Evolutionary conservation across 2,329 filamentous ascomycete species (phyloP).

Genomic region (Colletotrichum sublineola): DNA sequence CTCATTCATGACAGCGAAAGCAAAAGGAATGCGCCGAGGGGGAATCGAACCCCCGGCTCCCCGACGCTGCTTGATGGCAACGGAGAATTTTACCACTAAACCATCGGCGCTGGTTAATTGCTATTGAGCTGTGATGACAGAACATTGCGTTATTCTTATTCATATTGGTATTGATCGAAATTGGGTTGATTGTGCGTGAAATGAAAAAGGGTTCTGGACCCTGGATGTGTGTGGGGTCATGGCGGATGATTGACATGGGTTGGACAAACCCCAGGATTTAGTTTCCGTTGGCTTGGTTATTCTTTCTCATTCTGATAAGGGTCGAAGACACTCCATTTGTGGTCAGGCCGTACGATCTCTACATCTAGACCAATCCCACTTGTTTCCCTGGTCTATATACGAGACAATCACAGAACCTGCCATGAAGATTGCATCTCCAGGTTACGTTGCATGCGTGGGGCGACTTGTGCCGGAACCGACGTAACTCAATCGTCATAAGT

Average conservation of each 20-base stretch:
- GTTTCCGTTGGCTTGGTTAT: not conserved
- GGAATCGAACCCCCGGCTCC: constrained; percentile 27
- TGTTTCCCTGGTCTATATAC: no score
- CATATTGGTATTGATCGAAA: not conserved
- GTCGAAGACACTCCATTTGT: not conserved
- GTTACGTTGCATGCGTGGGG: no score
- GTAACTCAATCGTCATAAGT: no score
- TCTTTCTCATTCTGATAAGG: not conserved
- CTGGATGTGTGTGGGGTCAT: not conserved
- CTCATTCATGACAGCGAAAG: not conserved
- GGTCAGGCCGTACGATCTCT: no score
- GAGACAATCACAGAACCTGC: no score
- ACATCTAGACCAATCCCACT: no score
- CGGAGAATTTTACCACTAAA: constrained; percentile 30
- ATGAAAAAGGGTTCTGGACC: not conserved
- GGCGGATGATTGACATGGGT: not conserved
- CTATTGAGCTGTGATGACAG: not conserved
- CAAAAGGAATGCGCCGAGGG: constrained; percentile 4
- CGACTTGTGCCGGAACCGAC: no score
- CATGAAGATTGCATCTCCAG: no score
- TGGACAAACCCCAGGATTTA: not conserved
- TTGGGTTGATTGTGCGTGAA: not conserved
- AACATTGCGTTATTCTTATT: fast-evolving
- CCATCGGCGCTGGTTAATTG: not conserved
- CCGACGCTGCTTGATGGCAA: constrained; percentile 23